phyloP scores from a whole-genome alignment of 768 basidiomycete species.

The Lactarius sp. region DNA sequence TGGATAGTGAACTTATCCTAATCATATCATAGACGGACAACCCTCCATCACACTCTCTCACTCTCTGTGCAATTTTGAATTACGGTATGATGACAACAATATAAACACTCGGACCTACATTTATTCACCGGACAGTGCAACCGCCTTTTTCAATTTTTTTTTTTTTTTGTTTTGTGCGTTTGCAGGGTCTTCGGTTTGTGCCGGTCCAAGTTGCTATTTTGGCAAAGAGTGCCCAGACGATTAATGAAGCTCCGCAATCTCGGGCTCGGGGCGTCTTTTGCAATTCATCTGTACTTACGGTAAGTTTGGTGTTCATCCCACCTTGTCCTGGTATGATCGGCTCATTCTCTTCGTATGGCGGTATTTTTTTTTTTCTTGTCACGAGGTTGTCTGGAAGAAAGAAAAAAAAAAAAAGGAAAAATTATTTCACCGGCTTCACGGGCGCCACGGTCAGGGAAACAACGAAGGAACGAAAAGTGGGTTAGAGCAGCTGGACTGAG shows the following conservation, averaged over 20 bases:
- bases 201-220: not conserved
- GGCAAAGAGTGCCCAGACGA: too few species aligned
- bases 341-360: not conserved
- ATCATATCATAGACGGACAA: too few species aligned
- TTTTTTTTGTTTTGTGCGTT: too few species aligned
- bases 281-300: not conserved
- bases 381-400: not conserved
- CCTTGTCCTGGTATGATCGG: slow-evolving; percentile 4
- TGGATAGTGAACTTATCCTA: not conserved
- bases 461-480: not conserved
- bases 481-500: too few species aligned
- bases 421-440: not conserved
- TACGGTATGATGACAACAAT: too few species aligned
- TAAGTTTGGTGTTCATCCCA: too few species aligned
- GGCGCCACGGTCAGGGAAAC: too few species aligned
- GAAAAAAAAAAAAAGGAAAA: not conserved
- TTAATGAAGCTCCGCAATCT: slow-evolving; percentile 18
- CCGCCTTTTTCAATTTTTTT: too few species aligned
- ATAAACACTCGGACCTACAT: too few species aligned
- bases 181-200: not conserved
- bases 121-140: too few species aligned
- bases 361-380: not conserved
- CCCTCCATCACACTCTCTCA: not conserved
- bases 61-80: not conserved
- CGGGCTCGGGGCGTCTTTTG: not conserved